Base-by-base conservation (phyloP, 257 asterid genomes). In the Nemophila menziesii region DNA sequence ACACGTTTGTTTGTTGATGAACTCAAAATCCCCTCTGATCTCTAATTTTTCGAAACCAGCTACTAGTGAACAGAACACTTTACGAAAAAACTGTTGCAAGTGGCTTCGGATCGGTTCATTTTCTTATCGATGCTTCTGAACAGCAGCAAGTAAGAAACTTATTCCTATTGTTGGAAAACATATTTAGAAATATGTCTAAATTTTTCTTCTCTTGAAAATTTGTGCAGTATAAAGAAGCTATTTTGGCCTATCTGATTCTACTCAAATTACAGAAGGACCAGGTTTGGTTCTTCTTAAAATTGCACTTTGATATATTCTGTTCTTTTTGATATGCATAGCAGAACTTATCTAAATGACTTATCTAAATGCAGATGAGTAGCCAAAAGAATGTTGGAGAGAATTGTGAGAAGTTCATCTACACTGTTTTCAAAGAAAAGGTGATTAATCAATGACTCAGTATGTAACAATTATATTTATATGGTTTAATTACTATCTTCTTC, bases 101-200 rank as follows among this genome's bases (percentile, higher is more conserved):
- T 65, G 95, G 97, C 70, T 87, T 87, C 58, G 97, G 97, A 51
- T 77, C 89, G 23, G 72, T 87, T 54, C 87, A 80, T 69, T 87
- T 87, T 58, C 97, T 83, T 57, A 71, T 87, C 27, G 97, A 87
- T 71, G 93, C 97, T 63, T 87, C 93, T 37, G 93, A 87, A 62
- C 97, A 87, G 63, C 97, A 87, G 71, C 93, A 64, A 53, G 95
- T 83, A 61, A 66, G 93, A 56, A 47, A 50, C 55, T 60, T 36
- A 50, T 51, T 36, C 26, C 5, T 43, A 38, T 24, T 44, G 5
- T 39, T 40, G 1, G 18, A 21, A 50, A 41, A 44, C 40, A 10
- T 21, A 3, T 50, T 29, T n/a, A 22, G 23, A 24, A 14, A 39
- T 17, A 19, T 16, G 7, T 39, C 56, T 58, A 54, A 53, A 37